Evolutionary conservation across 2,329 filamentous ascomycete species (phyloP).

Genomic region (Cordyceps pruinosa): DNA sequence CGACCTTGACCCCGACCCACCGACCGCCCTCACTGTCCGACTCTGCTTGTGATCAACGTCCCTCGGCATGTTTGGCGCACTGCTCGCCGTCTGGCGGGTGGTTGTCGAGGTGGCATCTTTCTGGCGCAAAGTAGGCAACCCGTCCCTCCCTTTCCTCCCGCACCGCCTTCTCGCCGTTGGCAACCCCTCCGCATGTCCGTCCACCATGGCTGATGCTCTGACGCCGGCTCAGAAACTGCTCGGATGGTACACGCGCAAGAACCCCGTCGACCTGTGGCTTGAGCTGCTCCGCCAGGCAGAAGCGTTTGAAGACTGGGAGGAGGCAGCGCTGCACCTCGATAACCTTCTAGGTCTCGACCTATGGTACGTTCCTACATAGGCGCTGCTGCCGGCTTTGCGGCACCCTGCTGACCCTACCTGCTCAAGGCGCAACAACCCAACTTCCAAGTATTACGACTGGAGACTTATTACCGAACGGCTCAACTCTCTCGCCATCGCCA

Average conservation of each 20-base stretch:
- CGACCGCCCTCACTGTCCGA: constrained; percentile 12
- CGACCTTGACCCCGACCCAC: neutral
- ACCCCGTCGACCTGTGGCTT: constrained; percentile 57
- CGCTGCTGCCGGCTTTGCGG: neutral
- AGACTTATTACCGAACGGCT: constrained; percentile 73
- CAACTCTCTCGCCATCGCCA: constrained; percentile 60
- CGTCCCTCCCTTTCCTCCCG: constrained; percentile 7
- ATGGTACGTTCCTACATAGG: constrained; percentile 47
- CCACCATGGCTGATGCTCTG: constrained; percentile 16
- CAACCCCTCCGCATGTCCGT: constrained; percentile 15
- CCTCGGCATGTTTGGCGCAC: constrained; percentile 36
- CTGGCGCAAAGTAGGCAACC: constrained; percentile 52
- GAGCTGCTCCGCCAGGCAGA: constrained; percentile 59
- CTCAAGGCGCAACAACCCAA: constrained; percentile 70
- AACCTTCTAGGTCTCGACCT: constrained; percentile 71
- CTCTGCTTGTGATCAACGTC: constrained; percentile 25
- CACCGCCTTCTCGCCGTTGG: neutral
- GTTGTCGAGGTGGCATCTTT: constrained; percentile 55
- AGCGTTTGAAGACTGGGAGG: constrained; percentile 79
- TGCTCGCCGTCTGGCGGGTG: constrained; percentile 48
- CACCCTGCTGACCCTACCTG: constrained; percentile 6
- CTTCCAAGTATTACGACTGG: constrained; percentile 79
- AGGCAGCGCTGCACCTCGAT: constrained; percentile 76
- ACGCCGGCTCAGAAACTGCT: constrained; percentile 52
- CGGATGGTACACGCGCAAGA: constrained; percentile 60